Conservation (phyloP, 768 basidiomycete genomes). For the Boletus rex-veris region DNA sequence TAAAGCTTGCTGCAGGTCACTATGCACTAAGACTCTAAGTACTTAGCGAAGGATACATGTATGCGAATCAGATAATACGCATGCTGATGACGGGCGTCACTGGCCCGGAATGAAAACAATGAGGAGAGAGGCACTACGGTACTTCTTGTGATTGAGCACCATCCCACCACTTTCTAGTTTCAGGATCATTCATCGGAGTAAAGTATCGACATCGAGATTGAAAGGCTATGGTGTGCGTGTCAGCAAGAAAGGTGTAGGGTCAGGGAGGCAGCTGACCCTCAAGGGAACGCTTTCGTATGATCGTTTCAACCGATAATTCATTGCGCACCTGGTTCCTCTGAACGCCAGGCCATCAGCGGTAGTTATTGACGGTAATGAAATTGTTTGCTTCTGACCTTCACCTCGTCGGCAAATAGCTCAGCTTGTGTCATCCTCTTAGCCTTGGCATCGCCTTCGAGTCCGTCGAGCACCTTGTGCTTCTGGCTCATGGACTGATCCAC, state of each 20-base stretch:
- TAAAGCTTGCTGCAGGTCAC: not conserved
- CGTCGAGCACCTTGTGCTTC: slow-evolving; percentile 47
- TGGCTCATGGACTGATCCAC: slow-evolving; percentile 62
- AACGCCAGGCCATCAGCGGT: slow-evolving; percentile 24
- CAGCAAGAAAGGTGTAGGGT: slow-evolving; percentile 17
- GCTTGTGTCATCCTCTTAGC: slow-evolving; percentile 52
- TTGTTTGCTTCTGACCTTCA: slow-evolving; percentile 51
- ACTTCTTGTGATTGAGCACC: slow-evolving; percentile 34
- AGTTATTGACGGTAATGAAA: slow-evolving; percentile 30
- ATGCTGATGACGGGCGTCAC: slow-evolving; percentile 11
- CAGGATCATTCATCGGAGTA: slow-evolving; percentile 53
- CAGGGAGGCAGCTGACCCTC: slow-evolving; percentile 50
- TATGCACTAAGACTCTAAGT: not conserved
- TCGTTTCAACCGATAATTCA: slow-evolving; percentile 68
- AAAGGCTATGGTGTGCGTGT: slow-evolving; percentile 53
- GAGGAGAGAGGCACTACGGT: slow-evolving; percentile 31
- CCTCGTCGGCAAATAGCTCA: slow-evolving; percentile 60
- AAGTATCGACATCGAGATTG: slow-evolving; percentile 78
- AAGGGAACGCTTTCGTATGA: slow-evolving; percentile 64
- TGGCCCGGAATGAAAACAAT: slow-evolving; percentile 26
- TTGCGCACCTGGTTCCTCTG: slow-evolving; percentile 74
- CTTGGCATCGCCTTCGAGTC: slow-evolving; percentile 41
- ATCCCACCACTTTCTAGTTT: slow-evolving; percentile 58
- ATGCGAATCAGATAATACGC: slow-evolving; percentile 11
- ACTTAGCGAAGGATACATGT: slow-evolving; percentile 9